Conservation (phyloP, 2,329 filamentous ascomycete species). For the Microsporum canis region DNA sequence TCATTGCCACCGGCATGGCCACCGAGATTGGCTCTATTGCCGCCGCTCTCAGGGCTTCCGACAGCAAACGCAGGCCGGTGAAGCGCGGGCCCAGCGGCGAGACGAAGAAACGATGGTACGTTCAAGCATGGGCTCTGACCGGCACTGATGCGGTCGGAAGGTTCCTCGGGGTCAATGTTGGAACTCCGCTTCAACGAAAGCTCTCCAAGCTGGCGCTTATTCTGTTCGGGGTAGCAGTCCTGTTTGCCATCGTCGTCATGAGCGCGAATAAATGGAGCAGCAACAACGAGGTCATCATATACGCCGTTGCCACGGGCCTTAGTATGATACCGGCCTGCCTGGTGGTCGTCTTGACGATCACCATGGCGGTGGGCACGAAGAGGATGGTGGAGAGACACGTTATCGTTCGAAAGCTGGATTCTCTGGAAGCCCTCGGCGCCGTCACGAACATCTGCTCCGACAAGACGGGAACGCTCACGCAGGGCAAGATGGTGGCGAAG, state of each 20-base stretch:
- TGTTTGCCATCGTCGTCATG: constrained; percentile 59
- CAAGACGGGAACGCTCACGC: constrained; percentile 51
- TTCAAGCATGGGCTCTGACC: constrained; percentile 42
- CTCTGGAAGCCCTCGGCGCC: constrained; percentile 50
- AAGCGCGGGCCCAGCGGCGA: constrained; percentile 41
- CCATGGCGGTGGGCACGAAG: constrained; percentile 52
- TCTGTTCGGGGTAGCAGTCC: constrained; percentile 54
- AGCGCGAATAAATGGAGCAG: constrained; percentile 50
- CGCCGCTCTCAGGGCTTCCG: constrained; percentile 49
- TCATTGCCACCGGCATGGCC: constrained; percentile 49
- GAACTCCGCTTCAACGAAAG: constrained; percentile 58
- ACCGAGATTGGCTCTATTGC: constrained; percentile 58
- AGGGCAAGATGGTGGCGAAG: constrained; percentile 53
- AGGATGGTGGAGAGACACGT: constrained; percentile 47
- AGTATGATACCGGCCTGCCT: constrained; percentile 54
- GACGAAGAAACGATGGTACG: constrained; percentile 44
- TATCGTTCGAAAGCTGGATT: constrained; percentile 47
- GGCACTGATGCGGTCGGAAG: constrained; percentile 47
- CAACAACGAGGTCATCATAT: constrained; percentile 52
- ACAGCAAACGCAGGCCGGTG: constrained; percentile 41
- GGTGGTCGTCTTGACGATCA: constrained; percentile 56
- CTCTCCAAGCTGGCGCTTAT: constrained; percentile 56
- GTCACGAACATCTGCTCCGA: constrained; percentile 50
- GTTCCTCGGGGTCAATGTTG: constrained; percentile 57
- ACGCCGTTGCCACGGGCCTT: constrained; percentile 49